These are phyloP conservation scores for Medicago lupulina DNA, from an alignment of 306 rosid species.

Conservation along the genomic window DNA sequence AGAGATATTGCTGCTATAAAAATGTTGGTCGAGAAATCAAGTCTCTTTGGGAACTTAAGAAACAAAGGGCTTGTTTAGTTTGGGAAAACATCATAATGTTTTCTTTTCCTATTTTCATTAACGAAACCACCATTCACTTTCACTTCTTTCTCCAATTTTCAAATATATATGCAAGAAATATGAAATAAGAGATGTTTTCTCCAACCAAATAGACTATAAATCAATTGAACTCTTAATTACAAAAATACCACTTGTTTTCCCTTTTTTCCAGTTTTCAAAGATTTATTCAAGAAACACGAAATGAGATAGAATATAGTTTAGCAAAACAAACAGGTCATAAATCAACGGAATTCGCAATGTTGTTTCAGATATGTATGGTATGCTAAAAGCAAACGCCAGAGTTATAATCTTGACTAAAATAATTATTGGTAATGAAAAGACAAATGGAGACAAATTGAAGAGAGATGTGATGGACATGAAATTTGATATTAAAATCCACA, in stretches of 20 bases:
- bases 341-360: neutral
- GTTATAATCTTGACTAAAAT: constrained; percentile 19
- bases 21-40: constrained; percentile 2
- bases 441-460: neutral
- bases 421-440: constrained; percentile 1
- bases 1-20: neutral
- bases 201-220: neutral
- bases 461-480: neutral
- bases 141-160: neutral
- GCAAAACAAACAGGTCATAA: neutral
- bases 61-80: neutral
- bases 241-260: neutral
- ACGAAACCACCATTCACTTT: neutral
- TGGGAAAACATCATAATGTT: neutral
- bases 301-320: neutral
- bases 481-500: neutral
- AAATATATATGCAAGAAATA: neutral
- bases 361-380: constrained; percentile 16
- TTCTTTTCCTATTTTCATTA: neutral
- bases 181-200: neutral
- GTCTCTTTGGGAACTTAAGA: neutral
- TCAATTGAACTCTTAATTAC: neutral
- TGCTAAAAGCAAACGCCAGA: neutral
- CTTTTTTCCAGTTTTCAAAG: neutral
- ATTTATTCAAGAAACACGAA: neutral